These are phyloP conservation scores for Mortierella antarctica DNA, from an alignment of 192 early-diverging fungal species.

Conservation along the genomic window DNA sequence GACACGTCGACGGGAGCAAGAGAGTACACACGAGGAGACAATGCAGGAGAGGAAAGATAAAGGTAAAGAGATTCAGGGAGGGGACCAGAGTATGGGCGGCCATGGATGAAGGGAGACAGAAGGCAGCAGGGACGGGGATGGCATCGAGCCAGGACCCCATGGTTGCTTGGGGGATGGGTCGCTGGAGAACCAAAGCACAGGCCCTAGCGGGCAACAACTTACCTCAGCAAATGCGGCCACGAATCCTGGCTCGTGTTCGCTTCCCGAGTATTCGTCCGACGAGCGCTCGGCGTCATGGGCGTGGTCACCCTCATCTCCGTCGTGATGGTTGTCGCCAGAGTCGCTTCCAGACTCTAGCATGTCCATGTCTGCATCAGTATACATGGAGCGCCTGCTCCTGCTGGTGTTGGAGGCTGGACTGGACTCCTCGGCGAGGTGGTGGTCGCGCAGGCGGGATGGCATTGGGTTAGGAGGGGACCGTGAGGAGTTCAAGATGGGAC, in stretches of 20 bases:
- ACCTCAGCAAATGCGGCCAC: slow-evolving; percentile 19
- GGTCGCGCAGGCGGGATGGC: slow-evolving; percentile 15
- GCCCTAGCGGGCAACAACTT: not conserved
- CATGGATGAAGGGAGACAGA: not conserved
- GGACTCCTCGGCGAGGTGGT: not conserved
- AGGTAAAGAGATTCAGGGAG: not conserved
- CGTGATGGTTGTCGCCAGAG: not conserved
- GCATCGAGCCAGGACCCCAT: not conserved
- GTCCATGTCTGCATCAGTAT: slow-evolving; percentile 16
- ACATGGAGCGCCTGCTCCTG: slow-evolving; percentile 26
- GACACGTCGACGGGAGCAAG: no score
- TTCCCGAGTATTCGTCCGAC: not conserved
- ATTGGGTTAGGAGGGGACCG: slow-evolving; percentile 31
- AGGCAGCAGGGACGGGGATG: not conserved
- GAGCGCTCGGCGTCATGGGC: not conserved
- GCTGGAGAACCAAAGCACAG: no score
- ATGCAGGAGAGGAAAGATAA: not conserved
- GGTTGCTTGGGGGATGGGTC: no score
- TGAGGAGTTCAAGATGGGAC: not conserved
- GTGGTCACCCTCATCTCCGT: not conserved
- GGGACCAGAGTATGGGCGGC: not conserved
- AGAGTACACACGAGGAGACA: not conserved
- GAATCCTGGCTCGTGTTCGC: slow-evolving; percentile 11
- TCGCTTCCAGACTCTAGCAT: slow-evolving; percentile 21
- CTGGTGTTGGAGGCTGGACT: slow-evolving; percentile 28